phyloP scores from a whole-genome alignment of 2,329 filamentous ascomycete genomes.

The Exophiala oligosperma region DNA sequence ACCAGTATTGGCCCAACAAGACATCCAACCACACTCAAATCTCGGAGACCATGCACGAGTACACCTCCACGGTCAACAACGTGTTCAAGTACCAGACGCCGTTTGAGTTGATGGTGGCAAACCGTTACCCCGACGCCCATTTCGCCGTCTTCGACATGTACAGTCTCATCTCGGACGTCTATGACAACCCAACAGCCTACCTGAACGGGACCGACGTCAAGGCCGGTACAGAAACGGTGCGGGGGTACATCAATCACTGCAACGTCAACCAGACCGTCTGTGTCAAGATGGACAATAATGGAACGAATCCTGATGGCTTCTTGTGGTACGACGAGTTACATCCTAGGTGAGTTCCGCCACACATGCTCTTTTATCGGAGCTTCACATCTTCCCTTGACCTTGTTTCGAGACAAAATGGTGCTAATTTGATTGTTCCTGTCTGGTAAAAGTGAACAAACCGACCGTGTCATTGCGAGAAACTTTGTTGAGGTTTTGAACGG shows the following conservation, averaged over 20 bases:
- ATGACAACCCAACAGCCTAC: constrained; percentile 60
- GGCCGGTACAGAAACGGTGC: constrained; percentile 64
- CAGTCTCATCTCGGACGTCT: constrained; percentile 49
- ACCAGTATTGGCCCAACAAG: constrained; percentile 51
- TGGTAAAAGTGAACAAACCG: constrained; percentile 52
- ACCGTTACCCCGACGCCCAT: constrained; percentile 54
- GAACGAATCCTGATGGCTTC: constrained; percentile 24
- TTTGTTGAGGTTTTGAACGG: constrained; percentile 59
- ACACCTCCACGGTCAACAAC: constrained; percentile 48
- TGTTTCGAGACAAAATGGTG: neutral
- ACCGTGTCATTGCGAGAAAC: constrained; percentile 56
- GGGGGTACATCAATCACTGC: constrained; percentile 60
- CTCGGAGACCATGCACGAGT: constrained; percentile 53
- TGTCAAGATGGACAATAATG: constrained; percentile 14
- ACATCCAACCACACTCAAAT: constrained; percentile 52
- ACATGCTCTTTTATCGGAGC: no score
- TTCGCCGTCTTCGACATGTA: constrained; percentile 70
- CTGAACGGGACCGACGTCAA: constrained; percentile 62
- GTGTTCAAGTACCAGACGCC: constrained; percentile 55
- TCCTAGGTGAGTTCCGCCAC: constrained; percentile 49
- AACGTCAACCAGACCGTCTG: constrained; percentile 41
- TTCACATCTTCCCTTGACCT: no score
- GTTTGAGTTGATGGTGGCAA: constrained; percentile 43
- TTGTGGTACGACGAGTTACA: constrained; percentile 60
- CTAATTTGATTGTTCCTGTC: neutral